These are phyloP conservation scores for Baorangia bicolor DNA, from an alignment of 768 basidiomycete genomes.

Conservation along the genomic window DNA sequence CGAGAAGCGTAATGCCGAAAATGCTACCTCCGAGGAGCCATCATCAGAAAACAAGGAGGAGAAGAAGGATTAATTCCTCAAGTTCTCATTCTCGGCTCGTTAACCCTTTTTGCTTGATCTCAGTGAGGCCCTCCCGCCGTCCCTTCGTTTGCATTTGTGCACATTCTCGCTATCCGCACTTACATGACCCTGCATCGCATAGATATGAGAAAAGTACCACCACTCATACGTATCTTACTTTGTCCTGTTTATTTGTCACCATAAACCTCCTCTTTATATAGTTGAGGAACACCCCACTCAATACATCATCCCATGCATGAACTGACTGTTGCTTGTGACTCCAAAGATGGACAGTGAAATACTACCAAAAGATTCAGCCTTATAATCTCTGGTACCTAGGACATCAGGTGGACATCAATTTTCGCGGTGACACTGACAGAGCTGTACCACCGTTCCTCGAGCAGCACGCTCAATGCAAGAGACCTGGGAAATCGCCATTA, in stretches of 20 bases:
- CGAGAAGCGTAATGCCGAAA: conserved; percentile 86
- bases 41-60: conserved; percentile 52
- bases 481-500: no score
- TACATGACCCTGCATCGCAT: conserved; percentile 21
- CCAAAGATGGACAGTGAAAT: neutral
- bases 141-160: conserved; percentile 26
- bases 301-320: neutral
- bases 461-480: no score
- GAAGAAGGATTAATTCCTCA: conserved; percentile 72
- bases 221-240: conserved; percentile 26
- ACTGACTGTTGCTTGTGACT: neutral
- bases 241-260: conserved; percentile 14
- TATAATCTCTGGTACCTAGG: no score
- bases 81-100: neutral
- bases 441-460: no score
- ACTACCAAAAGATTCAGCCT: no score
- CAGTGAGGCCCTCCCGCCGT: conserved; percentile 15
- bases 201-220: conserved; percentile 32
- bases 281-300: conserved; percentile 27
- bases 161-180: conserved; percentile 1
- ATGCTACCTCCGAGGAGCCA: conserved; percentile 47
- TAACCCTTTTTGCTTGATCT: conserved; percentile 10
- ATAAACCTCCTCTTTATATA: conserved; percentile 12
- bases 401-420: neutral
- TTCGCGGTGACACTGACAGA: neutral